phyloP scores from a whole-genome alignment of 345 rosid species.

The Eucalyptus guilfoylei region DNA sequence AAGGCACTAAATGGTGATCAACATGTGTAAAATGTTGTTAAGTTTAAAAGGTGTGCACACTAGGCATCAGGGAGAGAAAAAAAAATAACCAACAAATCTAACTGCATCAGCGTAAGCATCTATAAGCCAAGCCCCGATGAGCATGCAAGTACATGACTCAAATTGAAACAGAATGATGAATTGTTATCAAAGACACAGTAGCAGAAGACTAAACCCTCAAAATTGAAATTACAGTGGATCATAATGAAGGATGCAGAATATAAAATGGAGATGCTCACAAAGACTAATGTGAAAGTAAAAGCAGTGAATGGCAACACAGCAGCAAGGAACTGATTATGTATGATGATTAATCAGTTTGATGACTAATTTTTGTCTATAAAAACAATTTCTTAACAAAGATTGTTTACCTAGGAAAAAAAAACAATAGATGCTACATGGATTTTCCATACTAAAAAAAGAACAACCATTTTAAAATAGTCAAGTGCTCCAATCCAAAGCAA shows the following conservation, averaged over 20 bases:
- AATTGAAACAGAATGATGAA: not conserved
- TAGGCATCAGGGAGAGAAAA: not conserved
- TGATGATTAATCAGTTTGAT: not conserved
- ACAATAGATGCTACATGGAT: not conserved
- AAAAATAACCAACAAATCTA: not conserved
- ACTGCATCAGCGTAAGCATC: not conserved
- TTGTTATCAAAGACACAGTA: not conserved
- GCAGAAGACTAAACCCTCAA: not conserved
- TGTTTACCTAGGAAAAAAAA: not conserved
- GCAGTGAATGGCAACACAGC: not conserved
- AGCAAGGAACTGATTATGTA: not conserved
- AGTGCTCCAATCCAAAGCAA: not conserved
- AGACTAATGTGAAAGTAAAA: not conserved
- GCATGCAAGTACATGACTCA: not conserved
- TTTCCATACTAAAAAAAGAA: not conserved
- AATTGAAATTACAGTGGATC: not conserved
- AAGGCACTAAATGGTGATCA: not conserved
- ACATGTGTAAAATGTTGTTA: not conserved
- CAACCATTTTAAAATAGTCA: not conserved
- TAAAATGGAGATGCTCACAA: not conserved
- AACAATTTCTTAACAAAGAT: not conserved
- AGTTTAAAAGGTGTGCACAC: not conserved
- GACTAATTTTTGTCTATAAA: not conserved
- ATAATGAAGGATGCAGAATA: not conserved
- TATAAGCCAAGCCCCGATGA: not conserved